These are phyloP conservation scores for Ocimum tenuiflorum DNA, from an alignment of 257 asterid genomes.

Conservation along the genomic window DNA sequence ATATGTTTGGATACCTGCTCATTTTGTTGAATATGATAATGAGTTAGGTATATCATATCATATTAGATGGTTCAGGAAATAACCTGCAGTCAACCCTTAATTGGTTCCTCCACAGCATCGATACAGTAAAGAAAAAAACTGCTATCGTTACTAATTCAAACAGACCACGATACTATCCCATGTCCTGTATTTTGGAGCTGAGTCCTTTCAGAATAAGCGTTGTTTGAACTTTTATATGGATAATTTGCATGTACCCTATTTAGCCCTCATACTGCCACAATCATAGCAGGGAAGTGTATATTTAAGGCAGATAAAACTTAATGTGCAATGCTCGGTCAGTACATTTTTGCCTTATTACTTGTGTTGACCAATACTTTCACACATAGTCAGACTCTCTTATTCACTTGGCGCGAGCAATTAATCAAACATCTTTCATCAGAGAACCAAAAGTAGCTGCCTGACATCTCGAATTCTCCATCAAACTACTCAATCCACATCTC, in stretches of 20 bases:
- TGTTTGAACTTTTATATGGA: too few species aligned
- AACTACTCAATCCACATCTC: not conserved
- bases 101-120: not conserved
- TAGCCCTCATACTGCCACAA: not conserved
- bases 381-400: too few species aligned
- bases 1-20: slow-evolving; percentile 75
- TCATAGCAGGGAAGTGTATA: not conserved
- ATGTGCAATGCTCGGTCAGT: not conserved
- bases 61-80: not conserved
- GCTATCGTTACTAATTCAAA: not conserved
- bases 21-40: not conserved
- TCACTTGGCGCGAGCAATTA: not conserved
- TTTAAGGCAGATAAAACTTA: not conserved
- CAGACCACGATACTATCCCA: not conserved
- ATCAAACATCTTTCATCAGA: not conserved
- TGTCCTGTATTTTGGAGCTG: not conserved
- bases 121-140: not conserved
- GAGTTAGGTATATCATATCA: slow-evolving; percentile 1
- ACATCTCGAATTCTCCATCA: not conserved
- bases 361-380: not conserved
- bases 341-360: not conserved
- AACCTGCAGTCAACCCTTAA: not conserved
- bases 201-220: too few species aligned
- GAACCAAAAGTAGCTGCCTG: not conserved
- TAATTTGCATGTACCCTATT: not conserved